phyloP scores from a whole-genome alignment of 78 protist species.

The Dictyostelium discoideum region DNA sequence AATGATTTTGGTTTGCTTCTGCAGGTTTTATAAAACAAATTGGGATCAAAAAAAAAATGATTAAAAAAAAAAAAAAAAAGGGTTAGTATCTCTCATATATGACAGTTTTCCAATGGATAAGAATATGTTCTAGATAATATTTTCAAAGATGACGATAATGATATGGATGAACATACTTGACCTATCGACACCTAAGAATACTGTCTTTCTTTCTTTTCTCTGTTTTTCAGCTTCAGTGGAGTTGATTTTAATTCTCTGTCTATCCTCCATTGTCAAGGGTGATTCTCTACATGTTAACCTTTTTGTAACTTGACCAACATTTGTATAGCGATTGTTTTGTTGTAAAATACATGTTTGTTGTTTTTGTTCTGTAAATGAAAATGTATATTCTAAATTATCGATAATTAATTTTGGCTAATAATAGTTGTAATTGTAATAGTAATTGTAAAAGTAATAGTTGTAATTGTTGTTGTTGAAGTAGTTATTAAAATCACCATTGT shows the following conservation, averaged over 20 bases:
- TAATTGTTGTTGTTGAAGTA: too few relatives aligned
- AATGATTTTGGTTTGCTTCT: background rate
- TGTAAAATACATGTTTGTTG: slow-evolving; percentile 16
- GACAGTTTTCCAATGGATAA: background rate
- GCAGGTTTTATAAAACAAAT: background rate
- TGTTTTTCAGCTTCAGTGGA: background rate
- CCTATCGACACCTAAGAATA: background rate
- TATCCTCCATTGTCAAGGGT: slow-evolving; percentile 21
- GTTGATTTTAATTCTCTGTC: background rate
- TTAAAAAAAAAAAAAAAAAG: background rate
- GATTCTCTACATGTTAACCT: slow-evolving; percentile 19
- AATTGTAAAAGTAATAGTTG: too few relatives aligned
- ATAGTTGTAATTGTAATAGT: too few relatives aligned
- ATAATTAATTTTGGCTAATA: slow-evolving; percentile 26
- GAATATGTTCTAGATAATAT: too few relatives aligned
- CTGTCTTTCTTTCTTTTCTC: slow-evolving; percentile 34
- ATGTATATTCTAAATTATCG: background rate
- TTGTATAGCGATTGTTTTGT: slow-evolving; percentile 13
- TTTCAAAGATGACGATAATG: too few relatives aligned
- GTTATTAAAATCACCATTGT: too few relatives aligned
- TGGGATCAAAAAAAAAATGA: background rate
- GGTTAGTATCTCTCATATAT: background rate
- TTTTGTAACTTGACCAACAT: slow-evolving; percentile 2
- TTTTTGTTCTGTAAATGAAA: slow-evolving; percentile 13
- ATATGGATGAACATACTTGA: background rate